Evolutionary conservation across 805 yeast species (phyloP).

Genomic region (Jamesozyma gamospora): DNA sequence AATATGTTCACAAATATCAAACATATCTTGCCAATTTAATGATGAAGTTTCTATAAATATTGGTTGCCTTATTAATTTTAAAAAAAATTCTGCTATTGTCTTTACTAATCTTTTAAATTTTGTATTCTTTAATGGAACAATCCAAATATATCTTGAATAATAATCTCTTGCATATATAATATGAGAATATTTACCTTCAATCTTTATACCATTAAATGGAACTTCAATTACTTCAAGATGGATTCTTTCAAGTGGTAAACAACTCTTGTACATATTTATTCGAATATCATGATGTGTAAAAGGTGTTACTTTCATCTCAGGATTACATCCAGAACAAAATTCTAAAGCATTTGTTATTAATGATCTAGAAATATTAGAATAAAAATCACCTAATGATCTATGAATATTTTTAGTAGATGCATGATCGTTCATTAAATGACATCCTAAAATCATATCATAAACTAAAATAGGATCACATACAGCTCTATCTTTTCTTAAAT

Average conservation of each 20-base stretch:
- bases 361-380: conserved; percentile 21
- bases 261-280: conserved; percentile 10
- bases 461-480: conserved; percentile 25
- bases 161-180: conserved; percentile 24
- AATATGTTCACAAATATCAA: conserved; percentile 19
- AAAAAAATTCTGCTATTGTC: conserved; percentile 11
- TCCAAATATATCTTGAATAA: conserved; percentile 24
- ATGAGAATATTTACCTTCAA: conserved; percentile 23
- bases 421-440: conserved; percentile 27
- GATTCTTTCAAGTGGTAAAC: conserved; percentile 22
- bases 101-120: conserved; percentile 16
- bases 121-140: conserved; percentile 20
- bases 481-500: conserved; percentile 14
- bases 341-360: conserved; percentile 11
- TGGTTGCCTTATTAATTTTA: conserved; percentile 19
- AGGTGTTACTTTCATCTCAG: conserved; percentile 7
- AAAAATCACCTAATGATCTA: conserved; percentile 11
- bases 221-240: conserved; percentile 22
- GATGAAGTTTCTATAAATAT: conserved; percentile 24
- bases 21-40: conserved; percentile 22
- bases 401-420: conserved; percentile 11
- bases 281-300: conserved; percentile 9
- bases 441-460: conserved; percentile 21
- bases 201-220: conserved; percentile 16
- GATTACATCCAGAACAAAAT: conserved; percentile 26